phyloP scores from a whole-genome alignment of 164 flowering plant genomes.

The Annona cherimola region DNA sequence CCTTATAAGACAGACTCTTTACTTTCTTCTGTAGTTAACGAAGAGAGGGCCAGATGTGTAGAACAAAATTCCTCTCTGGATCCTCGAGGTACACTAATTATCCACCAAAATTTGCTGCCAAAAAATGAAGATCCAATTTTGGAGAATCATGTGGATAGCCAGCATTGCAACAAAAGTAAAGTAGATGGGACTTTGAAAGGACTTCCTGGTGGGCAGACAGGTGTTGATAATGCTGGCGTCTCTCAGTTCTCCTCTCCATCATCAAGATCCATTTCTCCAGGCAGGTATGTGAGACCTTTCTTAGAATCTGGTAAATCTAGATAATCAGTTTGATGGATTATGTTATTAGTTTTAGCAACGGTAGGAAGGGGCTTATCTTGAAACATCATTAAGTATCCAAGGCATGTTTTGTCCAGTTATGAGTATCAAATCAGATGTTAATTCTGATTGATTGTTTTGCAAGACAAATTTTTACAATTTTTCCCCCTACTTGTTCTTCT shows the following conservation, averaged over 20 bases:
- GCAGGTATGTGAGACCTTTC: constrained; percentile 33
- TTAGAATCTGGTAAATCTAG: too few relatives aligned
- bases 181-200: constrained; percentile 43
- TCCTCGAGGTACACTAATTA: constrained; percentile 28
- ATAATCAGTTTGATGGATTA: too few relatives aligned
- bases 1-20: constrained; percentile 27
- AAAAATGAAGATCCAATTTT: constrained; percentile 21
- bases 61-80: constrained; percentile 15
- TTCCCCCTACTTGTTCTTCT: too few relatives aligned
- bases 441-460: too few relatives aligned
- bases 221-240: constrained; percentile 34
- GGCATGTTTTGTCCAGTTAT: too few relatives aligned
- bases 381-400: too few relatives aligned
- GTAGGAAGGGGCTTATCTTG: too few relatives aligned
- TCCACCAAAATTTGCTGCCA: constrained; percentile 25
- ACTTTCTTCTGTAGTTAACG: constrained; percentile 23
- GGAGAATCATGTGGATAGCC: constrained; percentile 27
- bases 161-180: constrained; percentile 20
- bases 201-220: constrained; percentile 30
- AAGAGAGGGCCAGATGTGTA: constrained; percentile 25
- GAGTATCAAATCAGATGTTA: too few relatives aligned
- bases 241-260: constrained; percentile 61
- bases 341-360: too few relatives aligned
- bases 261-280: constrained; percentile 45
- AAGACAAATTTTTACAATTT: too few relatives aligned